phyloP scores from a whole-genome alignment of 2,329 filamentous ascomycete species.

The Didymella segeticola region DNA sequence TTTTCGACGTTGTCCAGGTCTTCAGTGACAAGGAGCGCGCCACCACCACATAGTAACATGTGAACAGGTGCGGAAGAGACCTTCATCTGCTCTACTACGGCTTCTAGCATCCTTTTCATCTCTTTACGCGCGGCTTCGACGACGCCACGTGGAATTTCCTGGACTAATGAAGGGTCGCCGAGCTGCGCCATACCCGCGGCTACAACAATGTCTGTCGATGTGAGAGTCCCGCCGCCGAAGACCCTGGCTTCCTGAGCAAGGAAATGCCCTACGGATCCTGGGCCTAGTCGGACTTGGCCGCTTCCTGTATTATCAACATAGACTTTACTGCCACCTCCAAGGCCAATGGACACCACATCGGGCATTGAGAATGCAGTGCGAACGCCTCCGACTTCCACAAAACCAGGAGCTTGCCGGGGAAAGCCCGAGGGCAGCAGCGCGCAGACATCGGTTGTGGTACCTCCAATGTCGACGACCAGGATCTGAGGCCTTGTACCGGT shows the following conservation, averaged over 20 bases:
- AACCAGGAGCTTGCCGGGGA: conserved; percentile 67
- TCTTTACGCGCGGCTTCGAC: conserved; percentile 51
- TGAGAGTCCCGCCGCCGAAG: not conserved
- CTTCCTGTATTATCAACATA: conserved; percentile 36
- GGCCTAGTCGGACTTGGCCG: not conserved
- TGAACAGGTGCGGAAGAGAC: conserved; percentile 64
- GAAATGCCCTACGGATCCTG: not conserved
- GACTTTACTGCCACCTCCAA: conserved; percentile 65
- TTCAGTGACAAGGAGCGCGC: conserved; percentile 64
- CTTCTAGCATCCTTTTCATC: conserved; percentile 61
- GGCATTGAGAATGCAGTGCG: conserved; percentile 64
- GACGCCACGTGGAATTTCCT: no score
- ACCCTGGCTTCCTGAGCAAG: not conserved
- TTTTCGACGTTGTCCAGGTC: conserved; percentile 61
- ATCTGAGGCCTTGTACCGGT: conserved; percentile 52
- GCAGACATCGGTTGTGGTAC: conserved; percentile 70
- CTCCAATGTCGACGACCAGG: conserved; percentile 71
- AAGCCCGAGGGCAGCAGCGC: conserved; percentile 67
- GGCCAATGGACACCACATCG: conserved; percentile 65
- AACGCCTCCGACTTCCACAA: conserved; percentile 67
- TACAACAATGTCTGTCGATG: not conserved
- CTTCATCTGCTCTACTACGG: conserved; percentile 67
- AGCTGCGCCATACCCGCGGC: not conserved
- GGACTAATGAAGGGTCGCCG: conserved; percentile 35
- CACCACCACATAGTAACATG: conserved; percentile 69